These are phyloP conservation scores for Phytophthora pini DNA, from an alignment of 352 stramenopile genomes.

Conservation along the genomic window DNA sequence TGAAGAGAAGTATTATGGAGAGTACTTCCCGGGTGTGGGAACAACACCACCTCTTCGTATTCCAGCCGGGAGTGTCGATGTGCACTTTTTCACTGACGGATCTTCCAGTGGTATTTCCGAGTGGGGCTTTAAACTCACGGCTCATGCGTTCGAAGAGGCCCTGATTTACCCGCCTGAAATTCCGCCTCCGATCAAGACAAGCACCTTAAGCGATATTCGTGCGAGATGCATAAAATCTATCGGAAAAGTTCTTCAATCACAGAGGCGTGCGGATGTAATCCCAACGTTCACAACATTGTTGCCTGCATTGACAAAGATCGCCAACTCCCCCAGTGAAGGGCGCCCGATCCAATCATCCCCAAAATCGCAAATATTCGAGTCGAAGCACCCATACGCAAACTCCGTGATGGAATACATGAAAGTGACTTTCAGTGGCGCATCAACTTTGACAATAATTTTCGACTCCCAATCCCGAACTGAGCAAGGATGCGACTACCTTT, in stretches of 20 bases:
- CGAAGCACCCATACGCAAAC: conserved; percentile 86
- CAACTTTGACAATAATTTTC: conserved; percentile 73
- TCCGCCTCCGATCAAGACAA: conserved; percentile 46
- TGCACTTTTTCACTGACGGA: conserved; percentile 76
- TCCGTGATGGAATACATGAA: conserved; percentile 83
- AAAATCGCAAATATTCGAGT: conserved; percentile 80
- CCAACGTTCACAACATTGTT: conserved; percentile 35
- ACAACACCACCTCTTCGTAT: conserved; percentile 67
- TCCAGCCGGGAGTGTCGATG: conserved; percentile 62
- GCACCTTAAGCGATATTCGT: conserved; percentile 62
- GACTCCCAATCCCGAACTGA: conserved; percentile 72
- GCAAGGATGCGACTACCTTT: conserved; percentile 80
- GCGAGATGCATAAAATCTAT: conserved; percentile 69
- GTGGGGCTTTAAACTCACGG: conserved; percentile 86
- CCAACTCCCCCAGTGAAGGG: conserved; percentile 51
- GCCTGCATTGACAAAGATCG: conserved; percentile 46
- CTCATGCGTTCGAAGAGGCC: conserved; percentile 67
- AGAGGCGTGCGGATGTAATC: conserved; percentile 15
- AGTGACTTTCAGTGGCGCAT: conserved; percentile 76
- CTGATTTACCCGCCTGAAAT: conserved; percentile 60
- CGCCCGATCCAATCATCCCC: conserved; percentile 55
- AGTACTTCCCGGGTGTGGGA: conserved; percentile 73
- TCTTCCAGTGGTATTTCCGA: conserved; percentile 51
- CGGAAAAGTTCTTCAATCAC: conserved; percentile 33
- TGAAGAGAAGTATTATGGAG: conserved; percentile 76